phyloP scores from a whole-genome alignment of 179 eudicot species.

The Pouteria campechiana region DNA sequence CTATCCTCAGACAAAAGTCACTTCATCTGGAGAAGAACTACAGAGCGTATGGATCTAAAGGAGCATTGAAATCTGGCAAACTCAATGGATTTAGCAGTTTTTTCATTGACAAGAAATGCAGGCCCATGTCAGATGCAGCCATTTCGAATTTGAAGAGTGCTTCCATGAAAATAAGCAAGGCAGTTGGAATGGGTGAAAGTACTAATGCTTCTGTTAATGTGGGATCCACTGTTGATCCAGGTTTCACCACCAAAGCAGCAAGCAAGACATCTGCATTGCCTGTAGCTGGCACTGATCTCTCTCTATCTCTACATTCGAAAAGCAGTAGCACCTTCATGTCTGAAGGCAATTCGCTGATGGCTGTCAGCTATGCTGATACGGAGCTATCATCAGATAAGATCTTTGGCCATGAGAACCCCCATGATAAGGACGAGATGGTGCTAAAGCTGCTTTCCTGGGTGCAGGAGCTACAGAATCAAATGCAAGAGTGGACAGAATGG shows the following conservation, averaged over 20 bases:
- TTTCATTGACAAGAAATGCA: slow-evolving; percentile 69
- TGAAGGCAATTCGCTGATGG: too few species aligned
- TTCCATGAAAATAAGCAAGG: slow-evolving; percentile 46
- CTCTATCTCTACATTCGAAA: slow-evolving; percentile 54
- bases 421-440: slow-evolving; percentile 4
- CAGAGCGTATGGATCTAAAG: slow-evolving; percentile 61
- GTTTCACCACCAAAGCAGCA: slow-evolving; percentile 12
- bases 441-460: not conserved
- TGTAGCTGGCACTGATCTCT: slow-evolving; percentile 63
- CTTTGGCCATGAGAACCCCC: too few species aligned
- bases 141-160: slow-evolving; percentile 43
- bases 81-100: slow-evolving; percentile 49
- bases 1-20: slow-evolving; percentile 67
- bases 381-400: too few species aligned
- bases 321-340: slow-evolving; percentile 18
- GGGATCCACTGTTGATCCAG: slow-evolving; percentile 20
- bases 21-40: slow-evolving; percentile 61
- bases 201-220: slow-evolving; percentile 19
- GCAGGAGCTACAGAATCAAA: slow-evolving; percentile 2
- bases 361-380: too few species aligned
- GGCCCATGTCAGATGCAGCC: slow-evolving; percentile 51
- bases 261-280: slow-evolving; percentile 25
- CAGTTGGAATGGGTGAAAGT: slow-evolving; percentile 29
- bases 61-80: slow-evolving; percentile 50
- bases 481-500: slow-evolving; percentile 6